Base-by-base conservation (phyloP, 129 eudicot genomes). In the Pulicaria dysenterica region DNA sequence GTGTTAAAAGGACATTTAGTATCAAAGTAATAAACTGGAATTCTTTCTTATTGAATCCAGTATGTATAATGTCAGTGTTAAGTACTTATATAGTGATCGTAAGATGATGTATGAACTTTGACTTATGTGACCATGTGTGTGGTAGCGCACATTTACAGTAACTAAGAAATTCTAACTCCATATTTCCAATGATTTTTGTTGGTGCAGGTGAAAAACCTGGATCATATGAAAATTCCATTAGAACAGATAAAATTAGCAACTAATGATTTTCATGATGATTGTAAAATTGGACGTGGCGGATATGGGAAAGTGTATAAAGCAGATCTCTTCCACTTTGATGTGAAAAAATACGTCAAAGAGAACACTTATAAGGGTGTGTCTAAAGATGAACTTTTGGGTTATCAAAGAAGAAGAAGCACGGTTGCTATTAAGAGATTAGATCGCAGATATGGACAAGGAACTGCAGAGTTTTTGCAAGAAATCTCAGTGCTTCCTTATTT, bases 401-500 rank as follows among this genome's bases (percentile, higher is more conserved):
- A 44, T n/a, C 61, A 8, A 16, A 67, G 80, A 67, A 67, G 80
- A 67, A 58, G 39, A 76, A 48, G 74, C 58, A 39, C 15, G 5
- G 80, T 76, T 67, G 74, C 74, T 47, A 3, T 76, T 11, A 76
- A 76, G 60, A 51, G 80, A 9, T 67, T 76, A 47, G 75, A 76
- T 58, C 80, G 75, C 17, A 76, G 53, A 76, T 58, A 67, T 10
- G 80, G 80, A 15, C 80, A 76, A 76, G 80, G 80, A 76, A 57
- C 60, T 38, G 51, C 62, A 44, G 74, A 76, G 74, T 76, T 76
- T 37, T 12, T 76, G 61, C 80, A 76, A 46, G 80, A 76, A 76
- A 76, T 76, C 49, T 76, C 80, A 5, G 54, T 76, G 15, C 80
- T 76, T 67, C 62, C 80, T 46, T 57, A 76, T 46, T 67, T 76